Conservation (phyloP, 2,329 filamentous ascomycete genomes). For the Colletotrichum filicis region DNA sequence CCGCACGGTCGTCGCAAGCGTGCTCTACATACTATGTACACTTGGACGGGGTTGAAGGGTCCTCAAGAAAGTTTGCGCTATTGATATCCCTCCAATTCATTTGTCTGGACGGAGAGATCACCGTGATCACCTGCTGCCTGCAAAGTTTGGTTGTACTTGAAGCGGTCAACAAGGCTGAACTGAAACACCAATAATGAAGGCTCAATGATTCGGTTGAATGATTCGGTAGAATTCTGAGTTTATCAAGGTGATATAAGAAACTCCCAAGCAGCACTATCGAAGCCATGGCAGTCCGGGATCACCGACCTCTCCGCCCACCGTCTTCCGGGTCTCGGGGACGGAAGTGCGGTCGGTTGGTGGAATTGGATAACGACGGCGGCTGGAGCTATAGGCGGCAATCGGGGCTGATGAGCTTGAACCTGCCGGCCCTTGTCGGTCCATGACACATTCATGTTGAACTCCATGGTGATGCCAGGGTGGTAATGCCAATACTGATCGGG, state of each 20-base stretch:
- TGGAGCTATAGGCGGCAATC: background rate
- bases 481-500: conserved; percentile 15
- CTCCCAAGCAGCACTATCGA: background rate
- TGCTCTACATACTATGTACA: background rate
- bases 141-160: conserved; percentile 14
- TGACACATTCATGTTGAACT: conserved; percentile 14
- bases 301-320: background rate
- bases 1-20: conserved; percentile 12
- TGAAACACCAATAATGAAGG: conserved; percentile 20
- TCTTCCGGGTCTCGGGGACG: conserved; percentile 6
- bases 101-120: conserved; percentile 26
- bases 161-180: conserved; percentile 34
- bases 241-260: conserved; percentile 25
- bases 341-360: conserved; percentile 4
- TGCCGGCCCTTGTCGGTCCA: background rate
- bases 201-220: background rate
- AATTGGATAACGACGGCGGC: background rate
- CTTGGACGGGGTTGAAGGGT: conserved; percentile 21
- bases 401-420: conserved; percentile 2
- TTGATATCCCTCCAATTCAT: conserved; percentile 25
- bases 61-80: conserved; percentile 29
- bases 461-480: conserved; percentile 2
- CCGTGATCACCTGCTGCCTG: conserved; percentile 28
- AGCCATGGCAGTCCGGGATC: background rate
- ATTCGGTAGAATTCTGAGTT: conserved; percentile 15